Evolutionary conservation across 192 early-diverging fungal species (phyloP), one percentile per base, ranked within the genome.

Genomic region (Allomyces macrogynus): DNA sequence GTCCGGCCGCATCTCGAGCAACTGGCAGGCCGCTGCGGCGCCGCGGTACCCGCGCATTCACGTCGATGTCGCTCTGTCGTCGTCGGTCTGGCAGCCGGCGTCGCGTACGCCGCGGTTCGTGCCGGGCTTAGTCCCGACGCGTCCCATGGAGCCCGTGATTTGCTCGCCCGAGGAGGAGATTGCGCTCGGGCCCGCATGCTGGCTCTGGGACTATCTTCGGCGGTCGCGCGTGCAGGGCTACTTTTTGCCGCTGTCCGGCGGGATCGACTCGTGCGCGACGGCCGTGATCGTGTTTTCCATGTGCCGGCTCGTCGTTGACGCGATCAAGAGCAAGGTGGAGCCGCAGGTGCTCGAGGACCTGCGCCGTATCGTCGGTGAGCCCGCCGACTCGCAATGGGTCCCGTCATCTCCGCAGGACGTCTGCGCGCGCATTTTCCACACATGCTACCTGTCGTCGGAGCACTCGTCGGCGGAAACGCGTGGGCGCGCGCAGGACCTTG

Each of bases 141-240:
- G 32, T 40, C 82, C 0, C 61, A 73, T 74, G 5, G 42, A 70
- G 4, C 65, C 72, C 18, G 72, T 76, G 10, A 69, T 72, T 25
- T 89, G 84, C 68, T 76, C 78, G 0, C 89, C 93, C 0, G 86
- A 86, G 43, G 87, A 98, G 72, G 95, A 98, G 68, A 95, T 98
- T 67, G 76, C 86, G 74, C 68, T 89, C 62, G 93, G 95, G 18
- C 95, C 95, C 23, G 93, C 95, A 2, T 97, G 96, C 79, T 99
- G 96, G 96, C 80, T 99, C 23, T 99, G 96, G 96, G 96, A 99
- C 72, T 99, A 99, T 67, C 77, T 99, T 40, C 81, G 96, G 10
- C 77, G 96, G 24, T 93, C 94, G 25, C 87, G 89, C 61, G 80
- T 82, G 18, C 81, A 82, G 10, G 95, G 95, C 1, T 97, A 84